These are phyloP conservation scores for Chlorella vulgaris DNA, from an alignment of 139 green algal species.

Conservation along the genomic window DNA sequence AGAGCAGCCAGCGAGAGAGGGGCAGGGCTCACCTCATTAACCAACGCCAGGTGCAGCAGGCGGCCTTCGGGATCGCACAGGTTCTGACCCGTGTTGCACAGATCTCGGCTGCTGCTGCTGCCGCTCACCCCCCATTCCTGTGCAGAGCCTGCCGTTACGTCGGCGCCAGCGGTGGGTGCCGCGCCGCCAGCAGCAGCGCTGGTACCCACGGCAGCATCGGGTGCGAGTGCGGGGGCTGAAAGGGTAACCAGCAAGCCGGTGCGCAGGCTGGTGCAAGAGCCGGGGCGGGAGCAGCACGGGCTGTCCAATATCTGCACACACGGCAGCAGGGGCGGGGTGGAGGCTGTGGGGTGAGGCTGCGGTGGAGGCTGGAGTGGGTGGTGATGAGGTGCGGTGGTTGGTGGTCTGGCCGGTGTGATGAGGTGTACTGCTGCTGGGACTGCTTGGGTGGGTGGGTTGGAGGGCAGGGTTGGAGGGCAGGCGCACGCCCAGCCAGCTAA, in stretches of 20 bases:
- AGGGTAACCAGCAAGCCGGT: not conserved
- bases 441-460: no score
- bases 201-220: not conserved
- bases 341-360: not conserved
- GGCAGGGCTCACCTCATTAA: slow-evolving; percentile 5
- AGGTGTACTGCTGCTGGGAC: no score
- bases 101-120: slow-evolving; percentile 4
- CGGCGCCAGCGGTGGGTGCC: not conserved
- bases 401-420: no score
- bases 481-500: no score
- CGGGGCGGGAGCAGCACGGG: slow-evolving; percentile 21
- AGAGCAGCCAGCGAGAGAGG: not conserved
- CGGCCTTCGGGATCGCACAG: slow-evolving; percentile 12
- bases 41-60: slow-evolving; percentile 17
- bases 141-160: no score
- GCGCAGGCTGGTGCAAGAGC: slow-evolving; percentile 19
- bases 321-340: no score
- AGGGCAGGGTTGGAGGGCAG: no score
- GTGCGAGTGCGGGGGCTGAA: no score
- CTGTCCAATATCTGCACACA: slow-evolving; percentile 12
- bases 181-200: not conserved
- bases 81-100: slow-evolving; percentile 25
- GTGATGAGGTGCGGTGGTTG: no score
- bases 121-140: no score
- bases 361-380: not conserved